Evolutionary conservation across 75 land plant genomes (phyloP), one percentile per base, ranked within the genome.

Genomic region (Picea sitchensis): DNA sequence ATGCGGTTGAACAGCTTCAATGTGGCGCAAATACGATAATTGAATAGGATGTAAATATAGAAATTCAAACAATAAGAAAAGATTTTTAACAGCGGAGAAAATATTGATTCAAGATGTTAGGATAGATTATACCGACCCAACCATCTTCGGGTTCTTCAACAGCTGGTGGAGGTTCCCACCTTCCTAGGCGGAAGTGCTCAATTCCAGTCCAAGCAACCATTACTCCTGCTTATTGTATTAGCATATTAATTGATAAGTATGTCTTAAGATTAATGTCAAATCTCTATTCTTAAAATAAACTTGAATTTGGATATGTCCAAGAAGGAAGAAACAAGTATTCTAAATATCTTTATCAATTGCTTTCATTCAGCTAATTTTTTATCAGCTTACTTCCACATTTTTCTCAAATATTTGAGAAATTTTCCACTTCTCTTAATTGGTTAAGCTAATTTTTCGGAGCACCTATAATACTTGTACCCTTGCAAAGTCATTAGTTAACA

Each of bases 191-290:
- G 73, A 89, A 95, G 77, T 95, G 90, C 89, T 95, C 98, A 64
- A 98, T 86, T 62, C 99, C 99, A 76, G 99, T 90, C 99, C 99
- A 98, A 69, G 99, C 98, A 81, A 98, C 86, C 99, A 95, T 98
- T 17, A 98, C 99, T 76, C 99, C 99, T 98, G 88, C 57, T 60
- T 30, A 32, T 57, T 32, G 21, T 12, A 8, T 44, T 71, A 18
- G 51, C 26, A 44, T 38, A 71, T 15, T n/a, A 51, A 51, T 51
- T 51, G 9, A 51, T 20, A 41, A 69, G 21, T 36, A 69, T 41
- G 9, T 41, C 8, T 18, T 20, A 69, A n/a, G 47, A 34, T 3
- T 5, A 34, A 69, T 20, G 15, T 3, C 73, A 54, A 75, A 31
- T 2, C 58, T 14, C 23, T 17, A 54, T 12, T 75, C 56, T 32